A percentile compares a stretch with the other conserved stretches of the same genome.
Conservation (phyloP, 2,329 filamentous ascomycete genomes). For the Fusarium torreyae region DNA sequence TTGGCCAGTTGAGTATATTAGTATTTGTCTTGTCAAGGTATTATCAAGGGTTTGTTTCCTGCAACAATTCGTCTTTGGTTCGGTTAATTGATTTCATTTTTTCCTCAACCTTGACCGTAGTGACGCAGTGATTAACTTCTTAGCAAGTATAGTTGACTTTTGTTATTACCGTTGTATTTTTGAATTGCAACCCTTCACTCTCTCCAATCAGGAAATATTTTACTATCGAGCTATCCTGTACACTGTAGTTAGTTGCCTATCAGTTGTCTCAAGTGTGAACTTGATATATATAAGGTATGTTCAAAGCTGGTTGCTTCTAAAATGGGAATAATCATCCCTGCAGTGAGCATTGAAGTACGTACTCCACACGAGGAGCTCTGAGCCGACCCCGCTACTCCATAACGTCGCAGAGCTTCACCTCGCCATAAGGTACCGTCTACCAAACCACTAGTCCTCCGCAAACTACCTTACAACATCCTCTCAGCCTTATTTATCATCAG, state of each 20-base stretch:
- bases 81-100: constrained; percentile 34
- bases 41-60: constrained; percentile 35
- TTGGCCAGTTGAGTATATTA: constrained; percentile 16
- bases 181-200: background rate
- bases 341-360: constrained; percentile 36
- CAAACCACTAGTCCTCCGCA: constrained; percentile 13
- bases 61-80: constrained; percentile 37
- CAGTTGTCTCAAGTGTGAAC: too few species aligned
- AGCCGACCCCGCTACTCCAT: constrained; percentile 45
- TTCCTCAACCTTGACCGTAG: constrained; percentile 8
- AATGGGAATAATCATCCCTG: constrained; percentile 3
- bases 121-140: background rate
- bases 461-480: constrained; percentile 1
- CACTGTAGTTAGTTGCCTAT: too few species aligned
- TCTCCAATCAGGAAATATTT: too few species aligned
- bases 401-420: constrained; percentile 44
- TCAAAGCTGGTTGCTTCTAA: background rate
- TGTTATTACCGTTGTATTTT: background rate
- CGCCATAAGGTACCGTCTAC: constrained; percentile 15
- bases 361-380: constrained; percentile 39
- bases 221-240: too few species aligned
- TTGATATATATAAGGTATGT: background rate
- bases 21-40: constrained; percentile 25
- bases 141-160: background rate
- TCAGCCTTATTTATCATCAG: background rate